Conservation (phyloP, 768 basidiomycete genomes). For the Hirschioporus abietinus region DNA sequence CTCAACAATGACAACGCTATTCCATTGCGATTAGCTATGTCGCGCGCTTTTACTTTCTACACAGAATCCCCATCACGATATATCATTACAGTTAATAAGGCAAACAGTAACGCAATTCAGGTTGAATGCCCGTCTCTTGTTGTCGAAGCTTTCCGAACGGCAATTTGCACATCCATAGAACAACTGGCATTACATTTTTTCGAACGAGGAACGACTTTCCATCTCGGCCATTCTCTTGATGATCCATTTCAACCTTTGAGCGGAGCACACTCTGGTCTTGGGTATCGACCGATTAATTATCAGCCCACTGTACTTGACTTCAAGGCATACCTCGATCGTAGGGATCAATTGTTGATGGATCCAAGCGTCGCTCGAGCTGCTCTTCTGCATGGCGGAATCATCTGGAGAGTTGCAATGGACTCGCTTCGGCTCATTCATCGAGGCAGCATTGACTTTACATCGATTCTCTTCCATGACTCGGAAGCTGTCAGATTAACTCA, state of each 20-base stretch:
- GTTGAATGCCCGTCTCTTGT: background rate
- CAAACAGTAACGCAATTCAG: background rate
- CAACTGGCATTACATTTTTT: background rate
- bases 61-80: background rate
- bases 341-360: background rate
- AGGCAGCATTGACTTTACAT: background rate
- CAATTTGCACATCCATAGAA: background rate
- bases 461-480: background rate
- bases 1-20: background rate
- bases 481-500: background rate
- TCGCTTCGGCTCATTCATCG: background rate
- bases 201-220: background rate
- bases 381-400: background rate
- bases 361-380: background rate
- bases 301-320: background rate
- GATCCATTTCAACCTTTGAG: background rate
- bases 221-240: background rate
- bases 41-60: background rate
- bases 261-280: background rate
- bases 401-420: background rate
- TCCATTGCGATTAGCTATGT: background rate
- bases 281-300: background rate
- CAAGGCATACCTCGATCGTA: background rate
- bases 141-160: background rate
- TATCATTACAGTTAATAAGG: background rate